phyloP scores from a whole-genome alignment of 495 filamentous ascomycete species.

The Penicillium steckii region DNA sequence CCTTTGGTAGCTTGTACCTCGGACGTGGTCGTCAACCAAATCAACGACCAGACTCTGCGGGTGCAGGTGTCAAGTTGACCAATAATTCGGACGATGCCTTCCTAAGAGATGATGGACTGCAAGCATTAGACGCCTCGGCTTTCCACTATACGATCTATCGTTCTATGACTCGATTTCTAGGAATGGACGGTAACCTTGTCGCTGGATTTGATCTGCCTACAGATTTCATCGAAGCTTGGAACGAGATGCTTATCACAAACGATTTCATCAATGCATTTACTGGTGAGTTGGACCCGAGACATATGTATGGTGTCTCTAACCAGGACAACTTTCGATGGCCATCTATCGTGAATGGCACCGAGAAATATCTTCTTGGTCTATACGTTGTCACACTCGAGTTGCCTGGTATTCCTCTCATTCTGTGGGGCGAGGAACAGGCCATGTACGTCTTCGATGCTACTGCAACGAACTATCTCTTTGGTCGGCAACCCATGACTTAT shows the following conservation, averaged over 20 bases:
- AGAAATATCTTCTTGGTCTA: conserved; percentile 43
- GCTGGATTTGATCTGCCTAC: conserved; percentile 39
- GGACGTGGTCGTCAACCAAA: conserved; percentile 37
- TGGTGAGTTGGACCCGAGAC: conserved; percentile 49
- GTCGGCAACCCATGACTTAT: conserved; percentile 49
- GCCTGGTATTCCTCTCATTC: conserved; percentile 48
- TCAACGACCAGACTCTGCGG: conserved; percentile 31
- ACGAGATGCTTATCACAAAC: conserved; percentile 40
- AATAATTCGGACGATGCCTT: conserved; percentile 28
- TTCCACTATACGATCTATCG: conserved; percentile 53
- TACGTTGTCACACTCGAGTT: conserved; percentile 47
- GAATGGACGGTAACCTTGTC: conserved; percentile 45
- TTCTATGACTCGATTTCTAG: conserved; percentile 47
- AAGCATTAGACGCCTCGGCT: conserved; percentile 44
- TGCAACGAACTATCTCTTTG: conserved; percentile 50
- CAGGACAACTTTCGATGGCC: conserved; percentile 56
- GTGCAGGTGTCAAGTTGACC: conserved; percentile 33
- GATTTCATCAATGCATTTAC: conserved; percentile 50
- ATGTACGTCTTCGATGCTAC: conserved; percentile 51
- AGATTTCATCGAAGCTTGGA: conserved; percentile 46
- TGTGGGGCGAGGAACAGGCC: conserved; percentile 55
- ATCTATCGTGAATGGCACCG: conserved; percentile 45
- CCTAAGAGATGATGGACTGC: conserved; percentile 30
- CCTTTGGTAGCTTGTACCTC: conserved; percentile 35
- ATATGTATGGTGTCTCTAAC: conserved; percentile 51